Base-by-base conservation (phyloP, 306 rosid genomes). In the Medicago lupulina region DNA sequence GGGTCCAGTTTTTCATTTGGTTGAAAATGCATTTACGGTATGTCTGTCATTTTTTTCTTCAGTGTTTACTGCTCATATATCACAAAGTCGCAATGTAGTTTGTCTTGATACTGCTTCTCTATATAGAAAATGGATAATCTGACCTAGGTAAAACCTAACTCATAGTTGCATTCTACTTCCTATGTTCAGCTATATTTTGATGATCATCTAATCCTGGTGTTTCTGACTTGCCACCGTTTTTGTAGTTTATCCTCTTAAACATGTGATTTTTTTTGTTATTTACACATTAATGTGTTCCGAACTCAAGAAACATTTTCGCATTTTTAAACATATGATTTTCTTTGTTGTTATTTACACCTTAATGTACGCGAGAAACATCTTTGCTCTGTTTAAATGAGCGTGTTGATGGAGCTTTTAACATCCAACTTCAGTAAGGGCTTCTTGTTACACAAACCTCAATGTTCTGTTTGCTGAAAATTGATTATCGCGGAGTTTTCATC, bases 1-100 rank as follows among this genome's bases (percentile, higher is more conserved):
- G 91, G 99, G 99, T 73, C 99, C 99, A 67, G 97, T 96, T 76
- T 96, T 96, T 87, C 99, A 92, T 90, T 86, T 96, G 84, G 97
- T 96, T 83, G 98, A 96, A 84, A 96, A 96, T 82, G 99, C 99
- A 64, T 96, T 96, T 66, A 96, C 99, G 73, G 99, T 96, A 80
- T 88, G 97, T 79, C 21, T 63, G 36, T 82, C 15, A 21, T 9
- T 50, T 79, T 64, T 47, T 15, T 54, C n/a, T 40, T 8, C 47
- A 14, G n/a, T 18, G 5, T 68, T 75, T 50, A 31, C 40, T 14
- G 14, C 67, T 71, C 58, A 44, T 34, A 64, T 71, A 19, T 47
- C 40, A 49, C 41, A 58, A 47, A 23, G 55, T 67, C 47, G 28
- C 28, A 23, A 23, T 4, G n/a, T 8, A 11, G 60, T 65, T 23